Base-by-base conservation (phyloP, 2,329 filamentous ascomycete species). In the Fragosphaeria purpurea region DNA sequence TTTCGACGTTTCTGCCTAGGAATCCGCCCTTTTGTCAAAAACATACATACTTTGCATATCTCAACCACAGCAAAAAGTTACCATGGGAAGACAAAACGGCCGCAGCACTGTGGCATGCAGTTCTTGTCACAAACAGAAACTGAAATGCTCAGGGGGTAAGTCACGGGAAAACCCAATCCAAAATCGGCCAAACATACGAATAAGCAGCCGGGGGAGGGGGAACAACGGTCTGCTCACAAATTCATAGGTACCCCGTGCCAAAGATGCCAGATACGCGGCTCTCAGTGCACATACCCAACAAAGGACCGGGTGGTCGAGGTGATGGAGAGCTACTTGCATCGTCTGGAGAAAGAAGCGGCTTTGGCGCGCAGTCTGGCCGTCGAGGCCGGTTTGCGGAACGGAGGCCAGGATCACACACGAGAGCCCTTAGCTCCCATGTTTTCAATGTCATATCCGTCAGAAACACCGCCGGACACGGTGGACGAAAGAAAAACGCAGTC, bases 101-200 rank as follows among this genome's bases (percentile, higher is more conserved):
- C 53, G 56, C 31, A 58, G 43, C 7, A 22, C 52, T 3, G 55
- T 57, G 42, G 56, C 56, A 12, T 58, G 56, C 43, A 44, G 44
- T 8, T 46, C 46, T 2, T 56, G 55, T 32, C 56, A 58, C 44
- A 41, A 43, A 1, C 54, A 55, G 38, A 58, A 58, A 44, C 47
- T 58, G 10, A 58, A 55, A 35, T 57, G 56, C 31, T 54, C 51
- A 38, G 52, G 56, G 13, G 50, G 55, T 57, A 44, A 4, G 55
- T 22, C 22, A 22, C 22, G 22, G 22, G 22, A 3, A 22, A 22
- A 22, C 2, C 22, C 22, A 22, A 37, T 7, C 35, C 35, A 37
- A 11, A 37, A 1, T 7, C 35, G 7, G 35, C 7, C 35, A 7
- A 11, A 7, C 7, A 37, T 4, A 41, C 11, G 33, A 37, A 13